Conservation (phyloP, 208 protist genomes). For the Trypanosoma platydactyli region DNA sequence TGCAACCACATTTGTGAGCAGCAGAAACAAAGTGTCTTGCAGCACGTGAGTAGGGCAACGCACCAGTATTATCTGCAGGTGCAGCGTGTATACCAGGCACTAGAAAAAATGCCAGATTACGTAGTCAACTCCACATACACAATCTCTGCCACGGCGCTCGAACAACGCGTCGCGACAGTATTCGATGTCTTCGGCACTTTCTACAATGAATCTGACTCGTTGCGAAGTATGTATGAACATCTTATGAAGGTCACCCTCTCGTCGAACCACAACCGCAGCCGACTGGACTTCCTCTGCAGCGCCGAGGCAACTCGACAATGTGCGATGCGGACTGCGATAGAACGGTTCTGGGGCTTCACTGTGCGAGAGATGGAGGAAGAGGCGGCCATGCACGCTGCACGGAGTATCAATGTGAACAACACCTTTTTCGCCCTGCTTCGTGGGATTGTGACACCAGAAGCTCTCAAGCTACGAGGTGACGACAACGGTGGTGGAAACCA, state of each 20-base stretch:
- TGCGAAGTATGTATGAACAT: conserved; percentile 45
- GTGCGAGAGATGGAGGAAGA: conserved; percentile 83
- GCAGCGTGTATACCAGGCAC: conserved; percentile 55
- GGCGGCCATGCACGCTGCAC: conserved; percentile 55
- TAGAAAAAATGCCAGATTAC: conserved; percentile 53
- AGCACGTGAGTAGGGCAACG: conserved; percentile 48
- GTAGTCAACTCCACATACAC: conserved; percentile 41
- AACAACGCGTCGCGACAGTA: conserved; percentile 50
- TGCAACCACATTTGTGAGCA: conserved; percentile 38
- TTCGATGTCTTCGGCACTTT: conserved; percentile 55
- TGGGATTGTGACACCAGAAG: conserved; percentile 64
- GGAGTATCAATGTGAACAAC: conserved; percentile 57
- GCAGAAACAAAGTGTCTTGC: conserved; percentile 43
- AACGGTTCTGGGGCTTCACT: conserved; percentile 53
- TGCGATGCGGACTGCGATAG: conserved; percentile 34
- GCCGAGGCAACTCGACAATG: conserved; percentile 49
- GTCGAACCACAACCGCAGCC: conserved; percentile 38
- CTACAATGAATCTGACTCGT: conserved; percentile 43
- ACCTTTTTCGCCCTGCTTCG: conserved; percentile 65
- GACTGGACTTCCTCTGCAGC: conserved; percentile 40
- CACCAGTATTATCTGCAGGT: conserved; percentile 56
- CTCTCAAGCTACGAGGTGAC: conserved; percentile 47
- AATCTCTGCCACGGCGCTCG: conserved; percentile 42
- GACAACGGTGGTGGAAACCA: conserved; percentile 54
- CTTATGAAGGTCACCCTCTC: conserved; percentile 67